Conservation (phyloP, 805 yeast genomes). For the Candida tibetensis region DNA sequence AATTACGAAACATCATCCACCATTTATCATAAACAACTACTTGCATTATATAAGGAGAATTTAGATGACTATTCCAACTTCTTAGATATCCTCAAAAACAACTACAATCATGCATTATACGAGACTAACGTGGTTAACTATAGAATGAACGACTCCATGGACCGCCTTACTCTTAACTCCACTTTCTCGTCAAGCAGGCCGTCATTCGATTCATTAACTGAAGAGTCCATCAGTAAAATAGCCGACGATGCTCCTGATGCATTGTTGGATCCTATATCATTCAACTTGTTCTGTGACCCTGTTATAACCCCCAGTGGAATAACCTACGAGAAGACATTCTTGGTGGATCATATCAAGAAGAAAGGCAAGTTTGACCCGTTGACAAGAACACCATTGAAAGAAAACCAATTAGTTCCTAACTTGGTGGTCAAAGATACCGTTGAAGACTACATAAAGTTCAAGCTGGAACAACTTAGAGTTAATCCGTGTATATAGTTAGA, state of each 20-base stretch:
- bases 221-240: slow-evolving; percentile 6
- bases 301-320: slow-evolving; percentile 17
- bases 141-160: slow-evolving; percentile 1
- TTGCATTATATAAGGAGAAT: slow-evolving; percentile 17
- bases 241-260: slow-evolving; percentile 15
- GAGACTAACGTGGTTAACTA: slow-evolving; percentile 13
- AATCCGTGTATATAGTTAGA: background rate
- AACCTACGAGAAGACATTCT: slow-evolving; percentile 13
- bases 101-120: slow-evolving; percentile 23
- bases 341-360: slow-evolving; percentile 11
- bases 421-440: slow-evolving; percentile 39
- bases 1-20: slow-evolving; percentile 10
- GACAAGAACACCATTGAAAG: slow-evolving; percentile 32
- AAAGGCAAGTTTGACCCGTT: slow-evolving; percentile 37
- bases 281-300: slow-evolving; percentile 16
- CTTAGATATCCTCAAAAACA: slow-evolving; percentile 20
- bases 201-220: background rate
- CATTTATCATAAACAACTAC: slow-evolving; percentile 16
- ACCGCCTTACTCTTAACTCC: background rate
- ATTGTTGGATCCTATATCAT: slow-evolving; percentile 15
- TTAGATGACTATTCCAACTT: slow-evolving; percentile 21
- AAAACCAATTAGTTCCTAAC: slow-evolving; percentile 39
- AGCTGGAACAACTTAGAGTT: slow-evolving; percentile 1
- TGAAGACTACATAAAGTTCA: slow-evolving; percentile 16
- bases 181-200: background rate